phyloP scores from a whole-genome alignment of 306 rosid species.

The Purshia tridentata region DNA sequence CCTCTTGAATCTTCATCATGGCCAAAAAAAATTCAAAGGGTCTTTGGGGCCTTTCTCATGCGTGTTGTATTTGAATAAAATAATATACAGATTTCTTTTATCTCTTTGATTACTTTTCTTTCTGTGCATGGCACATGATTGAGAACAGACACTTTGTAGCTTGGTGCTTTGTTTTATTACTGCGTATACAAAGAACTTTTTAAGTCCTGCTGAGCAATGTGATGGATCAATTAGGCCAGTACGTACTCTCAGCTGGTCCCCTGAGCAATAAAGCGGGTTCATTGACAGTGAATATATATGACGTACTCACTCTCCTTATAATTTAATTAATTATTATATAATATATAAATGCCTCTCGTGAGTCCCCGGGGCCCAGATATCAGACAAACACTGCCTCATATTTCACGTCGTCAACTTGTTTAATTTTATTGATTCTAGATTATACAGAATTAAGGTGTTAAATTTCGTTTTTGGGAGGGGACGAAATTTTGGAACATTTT shows the following conservation, averaged over 20 bases:
- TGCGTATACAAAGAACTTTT: neutral
- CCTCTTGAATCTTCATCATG: neutral
- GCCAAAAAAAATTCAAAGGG: conserved; percentile 42
- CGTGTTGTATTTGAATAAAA: conserved; percentile 60
- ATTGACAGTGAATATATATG: too few species aligned
- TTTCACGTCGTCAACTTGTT: neutral
- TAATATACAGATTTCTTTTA: conserved; percentile 21
- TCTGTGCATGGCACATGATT: conserved; percentile 43
- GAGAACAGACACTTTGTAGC: conserved; percentile 51
- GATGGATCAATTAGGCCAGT: too few species aligned
- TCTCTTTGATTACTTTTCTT: neutral
- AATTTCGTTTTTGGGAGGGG: too few species aligned
- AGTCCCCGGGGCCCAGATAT: conserved; percentile 5
- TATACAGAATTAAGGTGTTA: too few species aligned
- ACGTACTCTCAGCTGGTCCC: too few species aligned
- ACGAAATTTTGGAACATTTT: too few species aligned
- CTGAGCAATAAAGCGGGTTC: too few species aligned
- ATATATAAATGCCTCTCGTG: neutral
- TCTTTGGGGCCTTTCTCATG: conserved; percentile 85
- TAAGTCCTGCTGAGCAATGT: too few species aligned
- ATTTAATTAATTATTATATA: too few species aligned
- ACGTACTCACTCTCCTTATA: too few species aligned
- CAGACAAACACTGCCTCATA: conserved; percentile 26
- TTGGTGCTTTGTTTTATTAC: conserved; percentile 47
- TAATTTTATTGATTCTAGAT: neutral